Conservation (phyloP, 345 rosid species). For the Sisymbrium irio region DNA sequence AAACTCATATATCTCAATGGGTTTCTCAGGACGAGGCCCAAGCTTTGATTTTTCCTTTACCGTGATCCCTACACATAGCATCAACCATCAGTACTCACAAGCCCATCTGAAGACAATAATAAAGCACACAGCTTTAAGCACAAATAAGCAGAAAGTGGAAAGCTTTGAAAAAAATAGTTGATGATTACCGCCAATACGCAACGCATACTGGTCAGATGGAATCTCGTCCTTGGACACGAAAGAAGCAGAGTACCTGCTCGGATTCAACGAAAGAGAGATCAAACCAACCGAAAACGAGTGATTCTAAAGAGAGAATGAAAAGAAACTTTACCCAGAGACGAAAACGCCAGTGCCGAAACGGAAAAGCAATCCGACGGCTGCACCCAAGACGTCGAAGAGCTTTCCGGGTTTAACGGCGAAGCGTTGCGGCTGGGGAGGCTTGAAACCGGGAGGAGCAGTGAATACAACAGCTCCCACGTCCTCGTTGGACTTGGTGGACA, state of each 20-base stretch:
- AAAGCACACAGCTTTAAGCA: not conserved
- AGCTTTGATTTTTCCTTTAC: constrained; percentile 73
- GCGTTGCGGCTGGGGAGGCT: constrained; percentile 68
- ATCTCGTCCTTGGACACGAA: constrained; percentile 66
- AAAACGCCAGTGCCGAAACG: constrained; percentile 80
- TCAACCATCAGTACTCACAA: not conserved
- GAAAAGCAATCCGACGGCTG: constrained; percentile 64
- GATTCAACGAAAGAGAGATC: not conserved
- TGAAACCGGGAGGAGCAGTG: constrained; percentile 36
- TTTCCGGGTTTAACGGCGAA: constrained; percentile 62
- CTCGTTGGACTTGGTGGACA: constrained; percentile 37
- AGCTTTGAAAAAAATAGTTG: constrained; percentile 1
- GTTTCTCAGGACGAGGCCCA: constrained; percentile 92
- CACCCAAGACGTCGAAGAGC: constrained; percentile 56
- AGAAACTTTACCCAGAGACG: constrained; percentile 56
- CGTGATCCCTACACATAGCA: constrained; percentile 49
- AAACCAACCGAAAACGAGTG: not conserved
- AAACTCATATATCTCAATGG: constrained; percentile 89
- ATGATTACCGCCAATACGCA: constrained; percentile 59
- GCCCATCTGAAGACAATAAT: not conserved
- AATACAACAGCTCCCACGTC: constrained; percentile 18
- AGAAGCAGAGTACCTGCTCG: constrained; percentile 74
- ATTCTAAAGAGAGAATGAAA: not conserved
- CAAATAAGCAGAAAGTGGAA: not conserved
- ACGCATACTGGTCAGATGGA: constrained; percentile 69